A percentile compares a stretch with the other conserved stretches of the same genome.
Conservation (phyloP, 2,329 filamentous ascomycete species). For the Myotisia sp. region DNA sequence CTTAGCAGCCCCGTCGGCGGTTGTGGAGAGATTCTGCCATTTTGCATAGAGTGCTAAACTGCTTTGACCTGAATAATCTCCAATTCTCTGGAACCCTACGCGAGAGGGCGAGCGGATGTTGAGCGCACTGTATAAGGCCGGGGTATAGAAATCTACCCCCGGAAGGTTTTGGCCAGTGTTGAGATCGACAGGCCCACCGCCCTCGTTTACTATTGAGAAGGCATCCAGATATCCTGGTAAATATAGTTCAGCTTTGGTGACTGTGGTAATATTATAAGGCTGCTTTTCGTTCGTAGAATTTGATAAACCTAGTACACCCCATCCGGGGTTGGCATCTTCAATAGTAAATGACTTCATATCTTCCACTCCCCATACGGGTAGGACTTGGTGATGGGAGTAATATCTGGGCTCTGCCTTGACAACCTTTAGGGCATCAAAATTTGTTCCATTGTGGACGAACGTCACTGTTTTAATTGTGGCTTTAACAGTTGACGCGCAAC, state of each 20-base stretch:
- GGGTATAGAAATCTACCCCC: constrained; percentile 19
- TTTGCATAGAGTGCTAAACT: constrained; percentile 29
- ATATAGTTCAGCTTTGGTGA: constrained; percentile 16
- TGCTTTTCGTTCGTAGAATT: constrained; percentile 21
- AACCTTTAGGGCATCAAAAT: constrained; percentile 23
- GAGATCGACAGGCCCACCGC: neutral
- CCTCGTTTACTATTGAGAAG: neutral
- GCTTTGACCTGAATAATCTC: constrained; percentile 23
- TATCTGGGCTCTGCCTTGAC: constrained; percentile 23
- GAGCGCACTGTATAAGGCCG: neutral
- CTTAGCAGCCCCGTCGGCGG: constrained; percentile 15
- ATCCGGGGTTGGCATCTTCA: constrained; percentile 21
- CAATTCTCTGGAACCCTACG: constrained; percentile 13
- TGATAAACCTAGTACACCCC: constrained; percentile 28
- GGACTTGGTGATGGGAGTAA: constrained; percentile 19
- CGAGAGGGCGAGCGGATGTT: neutral
- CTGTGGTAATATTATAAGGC: constrained; percentile 14
- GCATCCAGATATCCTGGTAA: constrained; percentile 16
- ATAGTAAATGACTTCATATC: constrained; percentile 17
- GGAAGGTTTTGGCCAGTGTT: constrained; percentile 20
- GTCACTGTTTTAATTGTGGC: constrained; percentile 34
- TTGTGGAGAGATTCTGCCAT: constrained; percentile 27
- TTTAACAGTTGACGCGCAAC: constrained; percentile 29
- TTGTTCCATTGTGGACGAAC: constrained; percentile 32
- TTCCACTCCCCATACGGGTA: constrained; percentile 28